A percentile compares a stretch with the other conserved stretches of the same genome.
Conservation (phyloP, 805 yeast species). For the Candida bentonensis region DNA sequence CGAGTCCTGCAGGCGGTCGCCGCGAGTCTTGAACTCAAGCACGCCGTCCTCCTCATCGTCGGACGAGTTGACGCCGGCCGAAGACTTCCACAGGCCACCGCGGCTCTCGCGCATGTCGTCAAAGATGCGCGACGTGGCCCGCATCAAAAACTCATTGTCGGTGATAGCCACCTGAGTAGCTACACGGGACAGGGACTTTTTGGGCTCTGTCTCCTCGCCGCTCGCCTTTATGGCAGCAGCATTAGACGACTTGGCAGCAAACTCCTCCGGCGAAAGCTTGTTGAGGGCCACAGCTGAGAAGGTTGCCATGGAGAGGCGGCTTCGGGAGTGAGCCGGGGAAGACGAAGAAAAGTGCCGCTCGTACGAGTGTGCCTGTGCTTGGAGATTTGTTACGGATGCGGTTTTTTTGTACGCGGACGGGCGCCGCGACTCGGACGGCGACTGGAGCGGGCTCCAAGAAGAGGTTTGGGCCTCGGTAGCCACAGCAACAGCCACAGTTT, state of each 20-base stretch:
- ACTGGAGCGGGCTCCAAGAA: slow-evolving; percentile 1
- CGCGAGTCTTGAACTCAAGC: neutral
- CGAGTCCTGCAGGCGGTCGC: neutral
- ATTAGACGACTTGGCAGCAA: neutral
- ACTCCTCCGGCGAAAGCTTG: neutral
- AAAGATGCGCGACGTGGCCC: slow-evolving; percentile 1
- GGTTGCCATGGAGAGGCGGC: neutral
- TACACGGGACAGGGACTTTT: neutral
- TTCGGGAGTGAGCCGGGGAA: neutral
- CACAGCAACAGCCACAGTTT: neutral
- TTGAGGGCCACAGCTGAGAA: neutral
- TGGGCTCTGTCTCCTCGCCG: neutral
- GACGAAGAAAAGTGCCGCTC: neutral
- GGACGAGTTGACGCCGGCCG: neutral
- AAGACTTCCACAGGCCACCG: neutral
- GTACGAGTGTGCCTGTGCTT: neutral
- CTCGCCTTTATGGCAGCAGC: too few relatives aligned
- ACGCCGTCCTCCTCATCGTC: neutral
- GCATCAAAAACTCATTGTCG: neutral
- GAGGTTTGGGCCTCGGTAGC: neutral
- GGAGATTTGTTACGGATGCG: neutral
- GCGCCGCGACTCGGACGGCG: neutral
- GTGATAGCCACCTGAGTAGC: neutral
- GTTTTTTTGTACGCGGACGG: neutral
- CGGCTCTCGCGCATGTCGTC: neutral